Conservation (phyloP, 768 basidiomycete species). For the Polyporus arcularius region DNA sequence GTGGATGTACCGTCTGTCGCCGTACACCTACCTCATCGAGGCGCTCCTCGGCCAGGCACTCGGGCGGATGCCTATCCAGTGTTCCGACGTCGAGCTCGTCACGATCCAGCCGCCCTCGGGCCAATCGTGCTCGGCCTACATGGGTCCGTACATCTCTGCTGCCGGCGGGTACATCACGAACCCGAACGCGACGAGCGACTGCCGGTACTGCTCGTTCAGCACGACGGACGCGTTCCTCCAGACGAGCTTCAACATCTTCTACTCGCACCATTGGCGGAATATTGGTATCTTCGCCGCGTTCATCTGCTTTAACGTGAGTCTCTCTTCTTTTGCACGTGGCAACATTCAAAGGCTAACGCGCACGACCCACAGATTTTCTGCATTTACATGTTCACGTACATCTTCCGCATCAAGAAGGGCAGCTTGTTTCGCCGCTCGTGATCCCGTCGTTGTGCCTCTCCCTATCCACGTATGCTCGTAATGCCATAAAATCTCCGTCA, state of each 20-base stretch:
- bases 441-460: not conserved
- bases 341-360: not conserved
- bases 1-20: conserved; percentile 42
- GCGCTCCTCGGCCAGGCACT: conserved; percentile 48
- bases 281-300: conserved; percentile 48
- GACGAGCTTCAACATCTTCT: conserved; percentile 60
- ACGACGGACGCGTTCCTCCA: conserved; percentile 62
- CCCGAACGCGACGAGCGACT: conserved; percentile 37
- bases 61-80: conserved; percentile 51
- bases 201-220: conserved; percentile 57
- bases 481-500: not conserved
- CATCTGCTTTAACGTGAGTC: conserved; percentile 45
- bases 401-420: conserved; percentile 47
- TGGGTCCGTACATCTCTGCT: conserved; percentile 40
- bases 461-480: not conserved
- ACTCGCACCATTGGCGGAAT: conserved; percentile 50
- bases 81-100: conserved; percentile 63
- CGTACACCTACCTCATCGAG: conserved; percentile 42
- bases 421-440: conserved; percentile 1
- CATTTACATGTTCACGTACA: conserved; percentile 54
- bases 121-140: conserved; percentile 49
- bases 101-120: conserved; percentile 49
- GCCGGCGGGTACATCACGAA: conserved; percentile 53
- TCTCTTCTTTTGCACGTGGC: not conserved
- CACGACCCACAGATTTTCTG: conserved; percentile 38